Conservation (phyloP, 2,329 filamentous ascomycete genomes). For the Monosporascus sp. region DNA sequence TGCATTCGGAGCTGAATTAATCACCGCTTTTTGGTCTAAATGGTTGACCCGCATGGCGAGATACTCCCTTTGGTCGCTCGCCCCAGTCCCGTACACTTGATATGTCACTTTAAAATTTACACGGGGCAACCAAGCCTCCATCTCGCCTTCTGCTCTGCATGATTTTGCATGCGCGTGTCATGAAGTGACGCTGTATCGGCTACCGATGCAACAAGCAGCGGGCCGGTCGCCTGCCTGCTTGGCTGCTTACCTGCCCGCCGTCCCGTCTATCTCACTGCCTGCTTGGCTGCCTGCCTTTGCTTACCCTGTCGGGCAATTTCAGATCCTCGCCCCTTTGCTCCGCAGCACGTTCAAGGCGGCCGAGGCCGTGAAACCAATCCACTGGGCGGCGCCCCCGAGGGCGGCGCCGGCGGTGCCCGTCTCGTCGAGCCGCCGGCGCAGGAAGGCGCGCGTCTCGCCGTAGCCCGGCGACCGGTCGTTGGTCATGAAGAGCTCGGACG, state of each 20-base stretch:
- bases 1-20: too few relatives aligned
- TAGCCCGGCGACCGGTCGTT: slow-evolving; percentile 74
- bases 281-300: neutral
- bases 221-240: neutral
- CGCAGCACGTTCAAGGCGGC: slow-evolving; percentile 76
- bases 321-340: slow-evolving; percentile 83
- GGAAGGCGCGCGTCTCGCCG: slow-evolving; percentile 71
- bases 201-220: neutral
- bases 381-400: slow-evolving; percentile 62
- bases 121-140: neutral
- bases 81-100: neutral
- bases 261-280: neutral
- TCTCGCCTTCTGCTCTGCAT: too few relatives aligned
- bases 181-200: neutral
- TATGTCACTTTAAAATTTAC: neutral
- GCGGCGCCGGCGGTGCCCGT: slow-evolving; percentile 56
- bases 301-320: slow-evolving; percentile 12
- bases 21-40: too few relatives aligned
- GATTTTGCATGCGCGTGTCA: too few relatives aligned
- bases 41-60: too few relatives aligned
- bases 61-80: neutral
- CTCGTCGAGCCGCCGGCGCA: slow-evolving; percentile 71
- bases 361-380: slow-evolving; percentile 74
- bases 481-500: slow-evolving; percentile 89
- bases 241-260: neutral